phyloP scores from a whole-genome alignment of 2,329 filamentous ascomycete genomes.

The Fusarium verrucosum region DNA sequence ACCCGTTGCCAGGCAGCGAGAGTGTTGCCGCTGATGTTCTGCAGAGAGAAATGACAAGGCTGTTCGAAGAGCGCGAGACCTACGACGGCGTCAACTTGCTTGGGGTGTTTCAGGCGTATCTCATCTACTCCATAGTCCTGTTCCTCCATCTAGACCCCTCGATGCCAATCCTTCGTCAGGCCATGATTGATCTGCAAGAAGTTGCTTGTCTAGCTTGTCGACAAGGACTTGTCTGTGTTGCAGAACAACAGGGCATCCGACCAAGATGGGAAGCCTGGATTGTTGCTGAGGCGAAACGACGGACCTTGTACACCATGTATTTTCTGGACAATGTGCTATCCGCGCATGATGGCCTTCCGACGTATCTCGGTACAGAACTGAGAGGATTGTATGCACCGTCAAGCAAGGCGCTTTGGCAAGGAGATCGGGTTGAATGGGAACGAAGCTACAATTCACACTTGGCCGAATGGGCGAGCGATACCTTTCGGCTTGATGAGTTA shows the following conservation, averaged over 20 bases:
- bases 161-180: conserved; percentile 50
- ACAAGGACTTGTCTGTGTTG: conserved; percentile 55
- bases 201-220: conserved; percentile 54
- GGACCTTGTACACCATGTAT: conserved; percentile 62
- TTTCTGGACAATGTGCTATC: conserved; percentile 62
- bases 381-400: conserved; percentile 54
- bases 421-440: conserved; percentile 54
- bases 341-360: conserved; percentile 54
- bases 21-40: conserved; percentile 49
- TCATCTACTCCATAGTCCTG: conserved; percentile 61
- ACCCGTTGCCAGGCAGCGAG: conserved; percentile 46
- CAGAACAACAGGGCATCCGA: conserved; percentile 51
- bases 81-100: conserved; percentile 49
- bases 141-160: conserved; percentile 52
- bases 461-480: conserved; percentile 53
- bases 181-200: conserved; percentile 61
- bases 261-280: conserved; percentile 65
- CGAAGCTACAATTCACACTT: conserved; percentile 54
- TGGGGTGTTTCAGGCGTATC: conserved; percentile 61
- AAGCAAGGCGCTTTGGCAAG: conserved; percentile 56
- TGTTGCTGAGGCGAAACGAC: conserved; percentile 60
- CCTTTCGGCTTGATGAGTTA: conserved; percentile 60
- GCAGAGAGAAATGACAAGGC: conserved; percentile 54
- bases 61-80: conserved; percentile 45
- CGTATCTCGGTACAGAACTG: conserved; percentile 61